phyloP scores from a whole-genome alignment of 306 rosid species.

The Clitoria ternatea region DNA sequence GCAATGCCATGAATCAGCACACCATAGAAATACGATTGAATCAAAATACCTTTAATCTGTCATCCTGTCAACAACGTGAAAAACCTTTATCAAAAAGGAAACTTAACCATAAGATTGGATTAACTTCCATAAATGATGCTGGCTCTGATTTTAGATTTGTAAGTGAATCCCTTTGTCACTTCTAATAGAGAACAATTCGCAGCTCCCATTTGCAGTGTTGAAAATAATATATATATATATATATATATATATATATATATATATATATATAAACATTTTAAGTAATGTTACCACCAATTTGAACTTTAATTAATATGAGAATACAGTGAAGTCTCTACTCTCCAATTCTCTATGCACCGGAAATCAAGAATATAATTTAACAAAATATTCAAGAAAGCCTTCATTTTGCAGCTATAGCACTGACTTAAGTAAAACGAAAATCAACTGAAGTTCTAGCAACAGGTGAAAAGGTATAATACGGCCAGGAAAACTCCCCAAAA shows the following conservation, averaged over 20 bases:
- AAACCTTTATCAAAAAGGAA: background rate
- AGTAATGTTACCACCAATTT: background rate
- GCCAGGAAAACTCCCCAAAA: background rate
- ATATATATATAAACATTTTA: background rate
- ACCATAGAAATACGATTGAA: background rate
- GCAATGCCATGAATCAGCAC: background rate
- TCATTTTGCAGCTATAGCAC: conserved; percentile 12
- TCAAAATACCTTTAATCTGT: background rate
- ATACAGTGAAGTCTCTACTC: background rate
- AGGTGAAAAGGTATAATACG: conserved; percentile 1
- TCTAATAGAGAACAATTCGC: background rate
- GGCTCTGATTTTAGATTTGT: background rate
- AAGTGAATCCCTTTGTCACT: background rate
- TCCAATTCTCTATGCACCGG: conserved; percentile 10
- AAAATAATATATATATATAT: background rate
- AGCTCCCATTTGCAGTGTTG: background rate
- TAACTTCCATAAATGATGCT: background rate
- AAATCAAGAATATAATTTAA: background rate
- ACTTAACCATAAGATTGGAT: background rate
- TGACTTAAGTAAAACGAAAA: background rate
- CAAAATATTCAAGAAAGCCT: conserved; percentile 4
- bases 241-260: no score
- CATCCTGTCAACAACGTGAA: background rate
- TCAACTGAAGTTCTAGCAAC: background rate
- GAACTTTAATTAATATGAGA: background rate